Evolutionary conservation across 768 basidiomycete genomes (phyloP).

Genomic region (Antrodiella citrinella): DNA sequence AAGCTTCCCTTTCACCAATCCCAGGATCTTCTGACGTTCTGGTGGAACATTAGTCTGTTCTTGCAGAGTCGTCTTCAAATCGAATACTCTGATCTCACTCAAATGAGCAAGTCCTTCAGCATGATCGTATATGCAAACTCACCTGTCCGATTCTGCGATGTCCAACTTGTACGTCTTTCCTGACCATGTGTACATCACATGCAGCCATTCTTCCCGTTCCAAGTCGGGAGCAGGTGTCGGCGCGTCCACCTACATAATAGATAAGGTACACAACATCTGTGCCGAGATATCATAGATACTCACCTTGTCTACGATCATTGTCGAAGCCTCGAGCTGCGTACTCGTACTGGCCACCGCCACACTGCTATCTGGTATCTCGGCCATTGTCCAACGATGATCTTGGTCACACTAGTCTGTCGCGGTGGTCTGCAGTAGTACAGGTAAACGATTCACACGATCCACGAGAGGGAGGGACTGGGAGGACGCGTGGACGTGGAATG

Average conservation of each 20-base stretch:
- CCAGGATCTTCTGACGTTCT: constrained; percentile 83
- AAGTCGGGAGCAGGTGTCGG: too few relatives aligned
- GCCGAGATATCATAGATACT: not conserved
- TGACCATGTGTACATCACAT: constrained; percentile 64
- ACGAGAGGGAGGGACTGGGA: not conserved
- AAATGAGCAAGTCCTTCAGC: not conserved
- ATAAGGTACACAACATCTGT: not conserved
- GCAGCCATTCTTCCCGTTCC: constrained; percentile 38
- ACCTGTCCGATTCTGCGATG: constrained; percentile 77
- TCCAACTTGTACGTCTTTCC: constrained; percentile 58
- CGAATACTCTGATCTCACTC: constrained; percentile 53
- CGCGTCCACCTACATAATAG: not conserved
- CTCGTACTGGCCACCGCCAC: not conserved
- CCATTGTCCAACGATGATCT: too few relatives aligned
- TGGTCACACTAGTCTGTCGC: too few relatives aligned
- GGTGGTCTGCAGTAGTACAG: too few relatives aligned
- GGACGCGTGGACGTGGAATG: not conserved
- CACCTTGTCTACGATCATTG: not conserved
- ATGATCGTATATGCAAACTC: constrained; percentile 4
- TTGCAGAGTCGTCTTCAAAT: constrained; percentile 64
- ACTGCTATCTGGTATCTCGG: not conserved
- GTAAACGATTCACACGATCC: too few relatives aligned
- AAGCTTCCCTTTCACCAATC: constrained; percentile 75
- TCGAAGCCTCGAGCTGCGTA: not conserved
- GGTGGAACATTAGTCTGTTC: constrained; percentile 71